Conservation (phyloP, 805 yeast species). For the Zygosaccharomyces bailii region DNA sequence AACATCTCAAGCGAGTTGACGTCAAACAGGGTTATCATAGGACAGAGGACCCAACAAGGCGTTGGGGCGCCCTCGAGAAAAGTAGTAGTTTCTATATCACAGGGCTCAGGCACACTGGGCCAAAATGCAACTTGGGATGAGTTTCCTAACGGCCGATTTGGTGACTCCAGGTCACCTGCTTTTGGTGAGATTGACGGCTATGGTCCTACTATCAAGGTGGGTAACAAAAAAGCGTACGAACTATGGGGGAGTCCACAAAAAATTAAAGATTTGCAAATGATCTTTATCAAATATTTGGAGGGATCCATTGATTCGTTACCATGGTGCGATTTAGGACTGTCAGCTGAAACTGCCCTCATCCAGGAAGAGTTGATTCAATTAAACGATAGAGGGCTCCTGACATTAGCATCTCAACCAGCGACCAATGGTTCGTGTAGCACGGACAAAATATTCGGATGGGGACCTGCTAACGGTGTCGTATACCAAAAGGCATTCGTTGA, state of each 20-base stretch:
- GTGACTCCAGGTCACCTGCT: conserved; percentile 94
- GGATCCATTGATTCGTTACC: conserved; percentile 78
- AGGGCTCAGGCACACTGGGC: conserved; percentile 80
- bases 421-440: conserved; percentile 71
- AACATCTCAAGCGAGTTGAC: conserved; percentile 33
- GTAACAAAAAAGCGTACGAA: conserved; percentile 59
- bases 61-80: conserved; percentile 43
- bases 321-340: conserved; percentile 84
- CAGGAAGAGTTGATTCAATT: conserved; percentile 85
- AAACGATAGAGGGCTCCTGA: conserved; percentile 71
- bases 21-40: conserved; percentile 42
- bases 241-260: conserved; percentile 79
- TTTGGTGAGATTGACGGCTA: conserved; percentile 98
- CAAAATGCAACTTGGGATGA: conserved; percentile 97
- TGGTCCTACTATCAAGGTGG: conserved; percentile 84
- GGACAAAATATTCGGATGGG: conserved; percentile 97
- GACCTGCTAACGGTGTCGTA: conserved; percentile 82
- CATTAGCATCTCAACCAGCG: conserved; percentile 96
- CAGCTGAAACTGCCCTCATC: conserved; percentile 86
- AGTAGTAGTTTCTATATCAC: conserved; percentile 69
- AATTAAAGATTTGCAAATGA: conserved; percentile 54
- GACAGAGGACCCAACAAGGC: conserved; percentile 26
- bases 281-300: conserved; percentile 70
- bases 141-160: conserved; percentile 92
- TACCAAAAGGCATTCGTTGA: conserved; percentile 95